phyloP scores from a whole-genome alignment of 441 rosid genomes.

The Syzygium syzygioides region DNA sequence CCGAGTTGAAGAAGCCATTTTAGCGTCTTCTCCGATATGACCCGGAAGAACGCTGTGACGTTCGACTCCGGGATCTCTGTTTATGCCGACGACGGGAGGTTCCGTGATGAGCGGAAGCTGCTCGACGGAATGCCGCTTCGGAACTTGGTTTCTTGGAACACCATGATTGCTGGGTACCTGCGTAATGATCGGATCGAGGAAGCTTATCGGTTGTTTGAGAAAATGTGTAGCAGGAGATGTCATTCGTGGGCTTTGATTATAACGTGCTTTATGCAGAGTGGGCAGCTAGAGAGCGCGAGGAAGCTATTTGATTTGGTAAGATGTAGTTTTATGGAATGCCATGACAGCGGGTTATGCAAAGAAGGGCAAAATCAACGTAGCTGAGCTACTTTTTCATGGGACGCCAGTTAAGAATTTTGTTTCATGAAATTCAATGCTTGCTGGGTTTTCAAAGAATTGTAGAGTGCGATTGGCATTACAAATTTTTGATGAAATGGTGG shows the following conservation, averaged over 20 bases:
- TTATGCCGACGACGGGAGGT: constrained; percentile 16
- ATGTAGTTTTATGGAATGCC: constrained; percentile 27
- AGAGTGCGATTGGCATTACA: constrained; percentile 13
- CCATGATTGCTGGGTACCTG: constrained; percentile 24
- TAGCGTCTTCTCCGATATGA: constrained; percentile 20
- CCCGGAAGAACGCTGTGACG: constrained; percentile 10
- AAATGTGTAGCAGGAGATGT: constrained; percentile 20
- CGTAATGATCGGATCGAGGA: constrained; percentile 11
- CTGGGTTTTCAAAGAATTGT: constrained; percentile 24
- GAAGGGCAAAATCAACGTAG: constrained; percentile 25
- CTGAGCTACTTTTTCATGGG: constrained; percentile 19
- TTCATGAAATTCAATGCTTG: constrained; percentile 31
- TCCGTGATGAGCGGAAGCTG: constrained; percentile 18
- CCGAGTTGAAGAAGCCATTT: constrained; percentile 20
- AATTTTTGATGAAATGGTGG: constrained; percentile 25
- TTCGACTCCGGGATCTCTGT: constrained; percentile 32
- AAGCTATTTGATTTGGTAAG: constrained; percentile 28
- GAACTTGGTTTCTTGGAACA: constrained; percentile 32
- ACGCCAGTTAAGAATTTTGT: constrained; percentile 21
- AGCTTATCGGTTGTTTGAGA: constrained; percentile 21
- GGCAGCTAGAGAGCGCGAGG: constrained; percentile 25
- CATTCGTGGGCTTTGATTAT: constrained; percentile 30
- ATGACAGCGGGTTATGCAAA: constrained; percentile 28
- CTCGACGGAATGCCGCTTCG: constrained; percentile 24
- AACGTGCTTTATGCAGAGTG: constrained; percentile 17